Evolutionary conservation across 108 stramenopile species (phyloP), one percentile per base, ranked within the genome.

Genomic region (Schizochytrium sp.): DNA sequence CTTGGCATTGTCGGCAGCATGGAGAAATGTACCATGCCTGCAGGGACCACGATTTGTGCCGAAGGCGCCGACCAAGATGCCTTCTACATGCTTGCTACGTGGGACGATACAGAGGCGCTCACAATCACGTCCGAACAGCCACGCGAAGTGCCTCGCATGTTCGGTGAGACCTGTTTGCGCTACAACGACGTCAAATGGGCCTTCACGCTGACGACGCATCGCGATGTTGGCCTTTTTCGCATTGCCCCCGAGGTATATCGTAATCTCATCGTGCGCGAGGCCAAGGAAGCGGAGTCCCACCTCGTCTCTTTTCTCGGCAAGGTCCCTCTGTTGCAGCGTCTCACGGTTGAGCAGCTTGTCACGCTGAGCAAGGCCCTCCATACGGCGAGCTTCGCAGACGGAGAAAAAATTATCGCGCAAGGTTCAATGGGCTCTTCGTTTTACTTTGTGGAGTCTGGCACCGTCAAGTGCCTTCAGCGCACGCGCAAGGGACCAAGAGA

Each of bases 331-430:
- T 90, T 93, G 51, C 72, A 90, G 90, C 88, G 72, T 25, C 93
- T 93, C 19, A 90, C 43, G 43, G 93, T 92, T 23, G 93, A 93
- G 92, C 89, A 89, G 87, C 91, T 91, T 88, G 89, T 93, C 59
- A 90, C 90, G 43, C 90, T 93, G 41, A 92, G 92, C 23, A 91
- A 91, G 34, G 92, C 93, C 41, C 43, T 93, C 88, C 88, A 91
- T 34, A 16, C 28, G 18, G 45, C 48, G 59, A 19, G 28, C 43
- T 93, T 91, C 58, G 14, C 28, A 16, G 90, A 91, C 5, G 92
- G 90, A 23, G 91, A 90, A 12, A 92, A 93, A 60, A 93, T 93
- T 60, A 93, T 93, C 55, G 89, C 90, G 14, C 93, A 93, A 88
- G 93, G 93, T 21, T 87, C 90, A 29, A 51, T 76, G 44, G 93